Evolutionary conservation across 2,329 filamentous ascomycete genomes (phyloP), one percentile per base, ranked within the genome.

Genomic region (Pestalotiopsis sp.): DNA sequence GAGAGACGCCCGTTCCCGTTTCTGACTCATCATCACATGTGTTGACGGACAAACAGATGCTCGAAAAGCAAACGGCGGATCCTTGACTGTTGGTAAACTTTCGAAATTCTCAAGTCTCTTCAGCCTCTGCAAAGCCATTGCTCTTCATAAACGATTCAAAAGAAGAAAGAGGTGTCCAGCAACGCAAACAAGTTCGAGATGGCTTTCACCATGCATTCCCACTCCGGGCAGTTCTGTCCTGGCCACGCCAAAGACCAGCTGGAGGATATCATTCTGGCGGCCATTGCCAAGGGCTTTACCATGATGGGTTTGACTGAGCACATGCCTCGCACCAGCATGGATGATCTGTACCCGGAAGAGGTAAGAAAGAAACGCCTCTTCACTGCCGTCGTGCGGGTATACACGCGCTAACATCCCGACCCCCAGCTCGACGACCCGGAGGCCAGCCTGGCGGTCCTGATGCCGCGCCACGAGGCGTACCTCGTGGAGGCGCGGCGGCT

Each of bases 181-280:
- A 9, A 9, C 31, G 31, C 2, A 36, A 36, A 36, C 31, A 9
- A 20, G 23, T 9, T n/a, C 70, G 77, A 58, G 66, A 98, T 98
- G 96, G 95, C 95, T 1, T 97, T 97, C 83, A 97, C 96, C 4
- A 97, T 98, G 85, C 96, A 99, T 82, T 97, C 94, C 77, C 96
- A 99, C 83, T 98, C 96, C 49, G 96, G 96, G 72, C 93, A 99
- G 80, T 99, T 99, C 84, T 99, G 96, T 83, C 91, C 91, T 11
- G 90, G 92, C 74, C 96, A 99, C 83, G 96, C 96, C 65, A 90
- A 92, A 78, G 90, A 97, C 78, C 87, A 90, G 23, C 88, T 99
- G 11, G 95, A 98, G 80, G 91, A 94, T 72, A 89, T 98, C 63
- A 85, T 98, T 74, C 88, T 91, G 76, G 88, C 90, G 13, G 95